Percentiles rank a stretch among this genome's conserved stretches.
phyloP scores from a whole-genome alignment of 2,329 filamentous ascomycete genomes.

The Clarireedia homoeocarpa region DNA sequence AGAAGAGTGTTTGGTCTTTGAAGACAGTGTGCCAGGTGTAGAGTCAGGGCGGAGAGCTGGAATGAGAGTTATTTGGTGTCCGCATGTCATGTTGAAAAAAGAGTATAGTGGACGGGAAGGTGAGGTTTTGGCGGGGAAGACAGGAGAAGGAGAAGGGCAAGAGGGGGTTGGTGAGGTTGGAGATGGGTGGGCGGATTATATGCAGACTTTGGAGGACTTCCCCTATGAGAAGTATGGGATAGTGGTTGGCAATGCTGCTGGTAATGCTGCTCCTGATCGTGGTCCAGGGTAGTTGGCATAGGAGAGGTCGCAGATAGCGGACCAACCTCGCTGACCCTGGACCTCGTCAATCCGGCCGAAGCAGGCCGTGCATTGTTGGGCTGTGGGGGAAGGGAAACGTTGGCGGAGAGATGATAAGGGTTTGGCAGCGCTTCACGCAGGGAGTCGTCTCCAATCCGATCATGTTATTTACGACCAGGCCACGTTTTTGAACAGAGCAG shows the following conservation, averaged over 20 bases:
- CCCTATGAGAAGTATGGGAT: slow-evolving; percentile 54
- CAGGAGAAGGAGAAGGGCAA: slow-evolving; percentile 40
- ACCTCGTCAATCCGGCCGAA: too few species aligned
- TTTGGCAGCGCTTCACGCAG: too few species aligned
- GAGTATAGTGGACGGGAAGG: slow-evolving; percentile 71
- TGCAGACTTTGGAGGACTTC: slow-evolving; percentile 43
- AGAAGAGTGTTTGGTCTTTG: slow-evolving; percentile 90
- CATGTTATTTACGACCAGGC: too few species aligned
- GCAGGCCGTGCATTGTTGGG: too few species aligned
- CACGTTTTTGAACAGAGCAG: too few species aligned
- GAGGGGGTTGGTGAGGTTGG: slow-evolving; percentile 53
- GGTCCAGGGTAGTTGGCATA: too few species aligned
- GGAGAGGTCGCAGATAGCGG: too few species aligned
- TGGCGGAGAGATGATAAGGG: too few species aligned
- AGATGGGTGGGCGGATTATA: slow-evolving; percentile 55
- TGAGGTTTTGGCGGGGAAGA: slow-evolving; percentile 72
- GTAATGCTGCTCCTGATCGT: too few species aligned
- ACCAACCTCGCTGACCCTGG: too few species aligned
- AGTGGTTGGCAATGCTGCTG: slow-evolving; percentile 15
- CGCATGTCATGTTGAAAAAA: slow-evolving; percentile 68
- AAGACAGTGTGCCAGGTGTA: slow-evolving; percentile 89
- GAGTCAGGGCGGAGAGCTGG: slow-evolving; percentile 85
- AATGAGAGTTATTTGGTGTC: slow-evolving; percentile 91
- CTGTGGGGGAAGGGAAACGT: too few species aligned
- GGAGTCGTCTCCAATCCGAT: too few species aligned